phyloP scores from a whole-genome alignment of 2,329 filamentous ascomycete species.

The Fusarium scirpi region DNA sequence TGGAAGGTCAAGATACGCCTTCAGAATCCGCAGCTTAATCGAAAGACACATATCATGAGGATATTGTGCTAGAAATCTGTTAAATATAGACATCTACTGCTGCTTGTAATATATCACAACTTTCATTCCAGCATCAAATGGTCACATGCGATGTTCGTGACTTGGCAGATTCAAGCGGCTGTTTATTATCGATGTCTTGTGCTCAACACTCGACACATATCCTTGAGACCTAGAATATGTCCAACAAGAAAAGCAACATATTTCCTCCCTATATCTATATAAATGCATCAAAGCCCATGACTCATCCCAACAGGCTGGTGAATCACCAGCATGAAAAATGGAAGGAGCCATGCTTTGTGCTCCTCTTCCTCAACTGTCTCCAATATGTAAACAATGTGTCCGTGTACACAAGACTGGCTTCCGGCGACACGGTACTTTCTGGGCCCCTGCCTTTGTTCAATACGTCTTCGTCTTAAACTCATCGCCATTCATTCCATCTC shows the following conservation, averaged over 20 bases:
- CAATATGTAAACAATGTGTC: slow-evolving; percentile 23
- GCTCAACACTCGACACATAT: slow-evolving; percentile 22
- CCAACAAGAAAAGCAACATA: slow-evolving; percentile 31
- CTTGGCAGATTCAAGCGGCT: slow-evolving; percentile 14
- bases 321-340: slow-evolving; percentile 23
- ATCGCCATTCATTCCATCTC: slow-evolving; percentile 26
- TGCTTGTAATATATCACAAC: neutral
- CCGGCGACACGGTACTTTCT: slow-evolving; percentile 12
- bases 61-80: neutral
- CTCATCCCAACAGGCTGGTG: neutral
- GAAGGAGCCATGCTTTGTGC: slow-evolving; percentile 30
- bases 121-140: neutral
- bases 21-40: slow-evolving; percentile 9
- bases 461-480: slow-evolving; percentile 17
- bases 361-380: slow-evolving; percentile 21
- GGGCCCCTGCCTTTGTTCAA: slow-evolving; percentile 8
- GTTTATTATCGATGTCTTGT: slow-evolving; percentile 21
- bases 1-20: neutral
- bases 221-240: slow-evolving; percentile 5
- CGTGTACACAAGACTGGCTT: slow-evolving; percentile 21
- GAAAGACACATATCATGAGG: neutral
- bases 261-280: slow-evolving; percentile 38
- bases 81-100: neutral
- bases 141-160: neutral
- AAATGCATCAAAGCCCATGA: slow-evolving; percentile 36